These are phyloP conservation scores for Phytophthora europaea DNA, from an alignment of 352 stramenopile species.

Conservation along the genomic window DNA sequence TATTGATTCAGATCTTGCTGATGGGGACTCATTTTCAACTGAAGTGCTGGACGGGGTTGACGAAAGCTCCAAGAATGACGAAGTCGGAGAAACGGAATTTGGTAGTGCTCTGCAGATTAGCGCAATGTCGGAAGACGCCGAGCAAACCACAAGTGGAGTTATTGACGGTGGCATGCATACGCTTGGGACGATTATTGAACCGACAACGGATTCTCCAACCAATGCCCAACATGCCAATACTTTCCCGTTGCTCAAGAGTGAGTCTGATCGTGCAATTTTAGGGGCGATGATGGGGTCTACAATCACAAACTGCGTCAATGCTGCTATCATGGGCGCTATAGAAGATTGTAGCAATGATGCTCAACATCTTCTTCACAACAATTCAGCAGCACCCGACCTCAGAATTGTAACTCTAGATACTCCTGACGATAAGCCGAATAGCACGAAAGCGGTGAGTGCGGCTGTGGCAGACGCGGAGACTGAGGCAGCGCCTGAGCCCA, in stretches of 20 bases:
- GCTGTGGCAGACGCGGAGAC: no score
- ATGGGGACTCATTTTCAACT: neutral
- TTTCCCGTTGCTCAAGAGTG: slow-evolving; percentile 23
- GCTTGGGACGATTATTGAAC: neutral
- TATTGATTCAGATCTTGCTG: neutral
- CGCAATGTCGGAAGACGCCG: neutral
- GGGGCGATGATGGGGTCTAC: slow-evolving; percentile 32
- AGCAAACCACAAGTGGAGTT: neutral
- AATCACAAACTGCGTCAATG: slow-evolving; percentile 28
- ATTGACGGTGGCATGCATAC: neutral
- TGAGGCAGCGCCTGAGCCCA: neutral
- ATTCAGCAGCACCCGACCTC: neutral
- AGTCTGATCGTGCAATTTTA: slow-evolving; percentile 39
- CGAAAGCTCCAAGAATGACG: neutral
- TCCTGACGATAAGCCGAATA: neutral
- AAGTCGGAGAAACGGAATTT: neutral
- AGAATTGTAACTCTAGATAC: neutral
- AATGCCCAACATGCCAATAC: neutral
- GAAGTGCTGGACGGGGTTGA: neutral
- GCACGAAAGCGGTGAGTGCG: neutral
- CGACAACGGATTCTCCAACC: neutral
- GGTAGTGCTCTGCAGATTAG: neutral
- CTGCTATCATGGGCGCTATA: slow-evolving; percentile 21
- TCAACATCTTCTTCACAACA: neutral
- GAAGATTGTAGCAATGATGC: slow-evolving; percentile 29